Evolutionary conservation across 345 rosid genomes (phyloP).

Genomic region (Diplotaxis tenuifolia): DNA sequence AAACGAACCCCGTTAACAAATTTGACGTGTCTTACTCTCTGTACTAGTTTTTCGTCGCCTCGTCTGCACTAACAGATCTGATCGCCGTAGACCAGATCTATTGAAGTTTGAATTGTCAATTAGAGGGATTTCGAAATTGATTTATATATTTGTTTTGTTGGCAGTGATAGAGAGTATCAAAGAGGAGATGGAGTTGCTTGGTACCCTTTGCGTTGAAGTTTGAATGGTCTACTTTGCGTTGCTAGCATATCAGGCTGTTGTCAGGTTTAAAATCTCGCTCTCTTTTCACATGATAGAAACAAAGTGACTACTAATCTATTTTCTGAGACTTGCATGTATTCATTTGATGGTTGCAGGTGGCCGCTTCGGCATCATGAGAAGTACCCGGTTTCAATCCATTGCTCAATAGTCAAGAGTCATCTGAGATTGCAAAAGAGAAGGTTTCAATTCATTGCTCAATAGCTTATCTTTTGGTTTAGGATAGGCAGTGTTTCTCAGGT

Average conservation of each 20-base stretch:
- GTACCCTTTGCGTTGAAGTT: no score
- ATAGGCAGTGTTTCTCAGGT: neutral
- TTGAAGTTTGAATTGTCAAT: no score
- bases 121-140: no score
- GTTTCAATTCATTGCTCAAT: constrained; percentile 26
- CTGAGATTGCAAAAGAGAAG: constrained; percentile 92
- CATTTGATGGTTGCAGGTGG: constrained; percentile 46
- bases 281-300: neutral
- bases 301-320: neutral
- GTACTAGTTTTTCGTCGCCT: no score
- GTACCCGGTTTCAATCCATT: constrained; percentile 67
- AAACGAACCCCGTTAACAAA: no score
- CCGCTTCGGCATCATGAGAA: constrained; percentile 70
- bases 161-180: no score
- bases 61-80: no score
- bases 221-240: constrained; percentile 76
- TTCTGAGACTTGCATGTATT: neutral
- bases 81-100: no score
- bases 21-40: no score
- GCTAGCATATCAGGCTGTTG: constrained; percentile 97
- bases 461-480: neutral
- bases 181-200: no score
- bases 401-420: constrained; percentile 53
- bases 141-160: no score
- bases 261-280: constrained; percentile 58